These are phyloP conservation scores for Sugiyamaella pinicola DNA, from an alignment of 1,139 yeast species.

Conservation along the genomic window DNA sequence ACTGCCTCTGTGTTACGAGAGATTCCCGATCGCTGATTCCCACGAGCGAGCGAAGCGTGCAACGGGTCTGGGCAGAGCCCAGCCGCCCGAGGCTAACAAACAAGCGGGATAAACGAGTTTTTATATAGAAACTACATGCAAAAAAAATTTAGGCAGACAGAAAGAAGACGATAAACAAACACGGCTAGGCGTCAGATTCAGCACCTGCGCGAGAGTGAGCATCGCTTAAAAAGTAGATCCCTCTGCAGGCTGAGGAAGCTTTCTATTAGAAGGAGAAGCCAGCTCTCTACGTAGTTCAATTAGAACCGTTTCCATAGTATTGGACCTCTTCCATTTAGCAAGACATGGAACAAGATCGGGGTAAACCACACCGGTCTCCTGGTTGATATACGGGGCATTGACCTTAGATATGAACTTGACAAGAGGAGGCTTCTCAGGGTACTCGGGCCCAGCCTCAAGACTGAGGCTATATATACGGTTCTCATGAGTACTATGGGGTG, in stretches of 20 bases:
- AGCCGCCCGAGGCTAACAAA: too few relatives aligned
- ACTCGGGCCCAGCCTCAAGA: conserved; percentile 77
- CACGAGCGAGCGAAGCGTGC: too few relatives aligned
- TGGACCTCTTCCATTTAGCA: conserved; percentile 81
- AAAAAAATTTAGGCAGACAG: too few relatives aligned
- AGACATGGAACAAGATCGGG: conserved; percentile 66
- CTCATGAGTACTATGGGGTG: conserved; percentile 93
- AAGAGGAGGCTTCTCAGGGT: conserved; percentile 87
- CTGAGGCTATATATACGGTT: conserved; percentile 86
- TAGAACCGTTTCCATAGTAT: conserved; percentile 88
- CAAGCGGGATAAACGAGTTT: neutral
- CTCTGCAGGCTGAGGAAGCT: conserved; percentile 87
- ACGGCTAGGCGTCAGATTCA: too few relatives aligned
- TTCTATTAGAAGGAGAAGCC: conserved; percentile 83
- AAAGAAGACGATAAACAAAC: neutral
- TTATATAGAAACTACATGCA: conserved; percentile 12
- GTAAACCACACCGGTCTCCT: conserved; percentile 62
- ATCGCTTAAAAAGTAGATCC: conserved; percentile 69
- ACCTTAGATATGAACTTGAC: conserved; percentile 80
- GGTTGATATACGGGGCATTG: conserved; percentile 87
- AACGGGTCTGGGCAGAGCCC: too few relatives aligned
- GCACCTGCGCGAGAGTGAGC: too few relatives aligned
- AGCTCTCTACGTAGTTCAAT: conserved; percentile 82
- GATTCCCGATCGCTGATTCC: too few relatives aligned
- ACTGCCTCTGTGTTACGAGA: neutral